These are phyloP conservation scores for Kluyveromyces lactis DNA, from an alignment of 805 yeast genomes.

Conservation along the genomic window DNA sequence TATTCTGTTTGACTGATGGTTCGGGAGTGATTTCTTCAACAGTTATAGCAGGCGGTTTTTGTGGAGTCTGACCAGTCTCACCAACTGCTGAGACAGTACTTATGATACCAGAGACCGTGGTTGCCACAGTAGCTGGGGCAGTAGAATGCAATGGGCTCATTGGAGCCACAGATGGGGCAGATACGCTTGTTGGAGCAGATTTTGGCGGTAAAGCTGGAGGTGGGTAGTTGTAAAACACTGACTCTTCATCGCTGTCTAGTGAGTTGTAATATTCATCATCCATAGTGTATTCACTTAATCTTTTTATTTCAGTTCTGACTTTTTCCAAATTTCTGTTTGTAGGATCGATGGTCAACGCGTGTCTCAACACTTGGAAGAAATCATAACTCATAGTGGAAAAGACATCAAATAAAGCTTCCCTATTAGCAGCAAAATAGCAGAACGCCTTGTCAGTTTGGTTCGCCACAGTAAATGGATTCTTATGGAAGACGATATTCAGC, in stretches of 20 bases:
- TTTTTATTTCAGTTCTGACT: constrained; percentile 52
- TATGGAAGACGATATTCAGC: constrained; percentile 77
- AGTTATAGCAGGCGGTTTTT: constrained; percentile 2
- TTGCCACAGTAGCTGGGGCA: constrained; percentile 24
- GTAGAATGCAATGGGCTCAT: constrained; percentile 10
- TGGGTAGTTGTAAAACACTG: constrained; percentile 5
- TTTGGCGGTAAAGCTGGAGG: constrained; percentile 8
- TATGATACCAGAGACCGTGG: constrained; percentile 16
- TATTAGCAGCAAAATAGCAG: constrained; percentile 73
- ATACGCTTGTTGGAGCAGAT: constrained; percentile 7
- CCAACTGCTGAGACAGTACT: constrained; percentile 6
- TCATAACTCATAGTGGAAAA: constrained; percentile 85
- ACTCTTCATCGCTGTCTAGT: constrained; percentile 35
- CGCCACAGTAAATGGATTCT: constrained; percentile 80
- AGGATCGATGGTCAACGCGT: constrained; percentile 78
- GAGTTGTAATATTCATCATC: constrained; percentile 60
- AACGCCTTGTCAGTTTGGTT: constrained; percentile 74
- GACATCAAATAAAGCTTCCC: constrained; percentile 86
- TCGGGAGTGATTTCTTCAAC: constrained; percentile 9
- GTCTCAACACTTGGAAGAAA: constrained; percentile 74
- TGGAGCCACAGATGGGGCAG: constrained; percentile 2
- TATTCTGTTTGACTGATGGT: constrained; percentile 4
- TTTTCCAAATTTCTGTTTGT: constrained; percentile 60
- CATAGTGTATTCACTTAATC: constrained; percentile 63
- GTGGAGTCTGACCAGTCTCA: constrained; percentile 1